Evolutionary conservation across 2,329 filamentous ascomycete genomes (phyloP).

Genomic region (Dryadomyces quercus-mongolicae): DNA sequence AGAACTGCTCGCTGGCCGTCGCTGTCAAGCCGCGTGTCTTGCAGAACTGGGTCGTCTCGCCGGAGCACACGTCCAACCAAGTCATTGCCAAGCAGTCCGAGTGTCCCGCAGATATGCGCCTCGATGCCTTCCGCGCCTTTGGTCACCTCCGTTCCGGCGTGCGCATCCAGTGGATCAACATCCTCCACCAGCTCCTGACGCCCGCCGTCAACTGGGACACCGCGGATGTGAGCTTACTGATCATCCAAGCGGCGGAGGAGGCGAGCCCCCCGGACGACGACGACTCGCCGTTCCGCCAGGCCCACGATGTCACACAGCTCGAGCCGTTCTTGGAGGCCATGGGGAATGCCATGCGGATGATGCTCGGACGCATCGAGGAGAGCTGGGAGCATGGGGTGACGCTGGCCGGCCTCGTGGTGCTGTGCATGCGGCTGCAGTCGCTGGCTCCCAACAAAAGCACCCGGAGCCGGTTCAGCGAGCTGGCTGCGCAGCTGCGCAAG

Average conservation of each 20-base stretch:
- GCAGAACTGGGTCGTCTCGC: neutral
- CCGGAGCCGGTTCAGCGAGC: neutral
- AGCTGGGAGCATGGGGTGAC: neutral
- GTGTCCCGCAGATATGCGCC: slow-evolving; percentile 34
- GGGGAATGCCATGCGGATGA: neutral
- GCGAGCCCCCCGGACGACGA: neutral
- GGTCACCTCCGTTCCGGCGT: slow-evolving; percentile 32
- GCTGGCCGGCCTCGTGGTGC: neutral
- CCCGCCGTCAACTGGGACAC: slow-evolving; percentile 34
- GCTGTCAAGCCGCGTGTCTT: slow-evolving; percentile 27
- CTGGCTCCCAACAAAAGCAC: neutral
- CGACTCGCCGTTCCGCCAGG: neutral
- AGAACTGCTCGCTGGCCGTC: slow-evolving; percentile 4
- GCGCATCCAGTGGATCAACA: slow-evolving; percentile 42
- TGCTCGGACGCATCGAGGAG: neutral
- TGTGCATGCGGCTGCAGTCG: neutral
- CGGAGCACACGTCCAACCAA: slow-evolving; percentile 28
- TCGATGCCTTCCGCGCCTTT: slow-evolving; percentile 44
- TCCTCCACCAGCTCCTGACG: slow-evolving; percentile 41
- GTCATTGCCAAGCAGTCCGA: slow-evolving; percentile 35
- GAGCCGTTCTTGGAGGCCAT: neutral
- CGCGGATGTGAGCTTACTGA: slow-evolving; percentile 6
- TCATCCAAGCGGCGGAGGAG: neutral
- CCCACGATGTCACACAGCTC: neutral
- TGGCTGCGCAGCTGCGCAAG: neutral